phyloP scores from a whole-genome alignment of 805 yeast species.

The Candida awuae region DNA sequence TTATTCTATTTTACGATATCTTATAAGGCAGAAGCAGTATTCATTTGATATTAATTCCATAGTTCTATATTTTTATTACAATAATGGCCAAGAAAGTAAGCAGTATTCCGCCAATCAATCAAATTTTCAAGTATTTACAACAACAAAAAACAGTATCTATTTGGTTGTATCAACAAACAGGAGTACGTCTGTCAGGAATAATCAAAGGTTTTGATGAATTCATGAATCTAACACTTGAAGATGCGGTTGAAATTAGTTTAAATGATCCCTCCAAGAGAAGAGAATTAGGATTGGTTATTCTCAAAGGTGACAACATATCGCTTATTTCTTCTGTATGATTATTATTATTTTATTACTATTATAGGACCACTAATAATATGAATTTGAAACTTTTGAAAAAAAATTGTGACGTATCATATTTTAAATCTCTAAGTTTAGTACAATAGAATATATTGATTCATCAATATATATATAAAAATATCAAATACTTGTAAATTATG shows the following conservation, averaged over 20 bases:
- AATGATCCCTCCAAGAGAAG: constrained; percentile 37
- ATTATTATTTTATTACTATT: not conserved
- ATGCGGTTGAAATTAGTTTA: constrained; percentile 52
- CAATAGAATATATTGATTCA: too few species aligned
- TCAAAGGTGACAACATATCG: constrained; percentile 93
- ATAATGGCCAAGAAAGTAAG: constrained; percentile 35
- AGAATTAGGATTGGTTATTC: constrained; percentile 62
- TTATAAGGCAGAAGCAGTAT: too few species aligned
- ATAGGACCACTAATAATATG: too few species aligned
- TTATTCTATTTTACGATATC: too few species aligned
- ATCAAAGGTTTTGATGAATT: constrained; percentile 95
- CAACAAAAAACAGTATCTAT: constrained; percentile 71
- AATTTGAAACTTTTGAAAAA: too few species aligned
- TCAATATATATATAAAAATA: too few species aligned
- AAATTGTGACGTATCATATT: constrained; percentile 9
- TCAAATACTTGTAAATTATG: too few species aligned
- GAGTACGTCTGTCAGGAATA: constrained; percentile 68
- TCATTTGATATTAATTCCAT: too few species aligned
- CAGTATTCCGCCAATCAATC: constrained; percentile 85
- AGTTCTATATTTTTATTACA: too few species aligned
- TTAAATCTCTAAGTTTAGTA: too few species aligned
- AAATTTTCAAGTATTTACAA: constrained; percentile 79
- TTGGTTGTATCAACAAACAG: constrained; percentile 86
- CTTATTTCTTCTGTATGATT: constrained; percentile 40
- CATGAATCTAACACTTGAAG: constrained; percentile 70